phyloP scores from a whole-genome alignment of 345 rosid species.

The Bruguiera gymnorhiza region DNA sequence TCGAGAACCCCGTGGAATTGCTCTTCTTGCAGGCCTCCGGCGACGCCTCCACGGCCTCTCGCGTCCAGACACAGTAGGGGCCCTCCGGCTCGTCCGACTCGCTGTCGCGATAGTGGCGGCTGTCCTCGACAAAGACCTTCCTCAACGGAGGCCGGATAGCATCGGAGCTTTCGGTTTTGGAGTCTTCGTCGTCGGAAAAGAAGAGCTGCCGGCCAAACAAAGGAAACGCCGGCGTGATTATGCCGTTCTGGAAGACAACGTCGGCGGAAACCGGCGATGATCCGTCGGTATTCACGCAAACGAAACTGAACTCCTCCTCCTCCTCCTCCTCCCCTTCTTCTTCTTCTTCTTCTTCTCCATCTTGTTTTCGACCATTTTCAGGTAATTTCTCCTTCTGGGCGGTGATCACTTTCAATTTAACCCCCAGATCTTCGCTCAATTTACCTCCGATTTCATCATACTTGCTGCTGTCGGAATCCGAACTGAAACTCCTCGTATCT shows the following conservation, averaged over 20 bases:
- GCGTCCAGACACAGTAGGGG: conserved; percentile 42
- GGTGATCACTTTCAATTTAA: conserved; percentile 14
- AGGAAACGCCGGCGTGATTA: conserved; percentile 47
- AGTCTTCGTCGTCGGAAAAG: neutral
- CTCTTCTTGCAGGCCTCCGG: conserved; percentile 42
- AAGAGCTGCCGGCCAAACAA: conserved; percentile 36
- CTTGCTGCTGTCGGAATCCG: too few relatives aligned
- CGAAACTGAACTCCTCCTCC: conserved; percentile 46
- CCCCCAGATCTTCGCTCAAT: conserved; percentile 21
- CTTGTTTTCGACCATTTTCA: neutral
- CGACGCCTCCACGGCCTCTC: conserved; percentile 27
- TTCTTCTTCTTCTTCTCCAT: conserved; percentile 11
- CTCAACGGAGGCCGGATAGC: conserved; percentile 21
- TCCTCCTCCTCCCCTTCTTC: conserved; percentile 16
- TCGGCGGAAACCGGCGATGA: conserved; percentile 45
- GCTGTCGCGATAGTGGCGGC: neutral
- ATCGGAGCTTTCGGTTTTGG: conserved; percentile 1
- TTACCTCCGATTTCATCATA: neutral
- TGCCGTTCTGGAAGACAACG: conserved; percentile 42
- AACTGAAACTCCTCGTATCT: too few relatives aligned
- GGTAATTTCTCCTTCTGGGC: neutral
- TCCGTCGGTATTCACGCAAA: conserved; percentile 19
- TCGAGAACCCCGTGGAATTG: conserved; percentile 57
- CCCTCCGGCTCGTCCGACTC: conserved; percentile 22
- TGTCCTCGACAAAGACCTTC: conserved; percentile 30